Evolutionary conservation across 257 asterid genomes (phyloP).

Genomic region (Penstemon barbatus): DNA sequence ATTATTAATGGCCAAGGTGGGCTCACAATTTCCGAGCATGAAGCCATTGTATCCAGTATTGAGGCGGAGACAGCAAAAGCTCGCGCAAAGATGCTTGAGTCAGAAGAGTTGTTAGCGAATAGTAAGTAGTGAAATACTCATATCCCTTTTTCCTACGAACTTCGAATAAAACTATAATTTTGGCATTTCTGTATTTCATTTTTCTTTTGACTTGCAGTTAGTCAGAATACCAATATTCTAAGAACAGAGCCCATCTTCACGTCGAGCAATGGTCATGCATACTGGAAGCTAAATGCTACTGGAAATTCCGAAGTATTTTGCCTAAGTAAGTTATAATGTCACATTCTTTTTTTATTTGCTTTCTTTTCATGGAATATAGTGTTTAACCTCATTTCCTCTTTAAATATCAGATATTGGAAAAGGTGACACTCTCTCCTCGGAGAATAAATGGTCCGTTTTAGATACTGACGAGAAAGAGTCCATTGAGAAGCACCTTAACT

Average conservation of each 20-base stretch:
- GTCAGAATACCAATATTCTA: constrained; percentile 42
- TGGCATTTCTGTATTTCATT: background rate
- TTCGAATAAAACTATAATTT: background rate
- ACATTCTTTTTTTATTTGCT: background rate
- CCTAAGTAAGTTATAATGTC: constrained; percentile 49
- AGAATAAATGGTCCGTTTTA: constrained; percentile 42
- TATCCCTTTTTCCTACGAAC: background rate
- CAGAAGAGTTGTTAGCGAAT: constrained; percentile 34
- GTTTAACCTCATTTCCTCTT: constrained; percentile 21
- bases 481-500: constrained; percentile 38
- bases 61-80: constrained; percentile 56
- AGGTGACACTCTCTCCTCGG: constrained; percentile 33
- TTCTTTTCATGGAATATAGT: background rate
- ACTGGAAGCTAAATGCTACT: constrained; percentile 54
- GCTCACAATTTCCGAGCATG: constrained; percentile 63
- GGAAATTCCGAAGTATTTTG: constrained; percentile 45
- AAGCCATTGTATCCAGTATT: constrained; percentile 45
- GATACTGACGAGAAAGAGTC: constrained; percentile 40
- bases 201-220: constrained; percentile 36
- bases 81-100: constrained; percentile 56
- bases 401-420: constrained; percentile 46
- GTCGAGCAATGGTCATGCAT: constrained; percentile 46
- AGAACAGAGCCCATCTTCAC: constrained; percentile 47
- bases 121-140: constrained; percentile 43
- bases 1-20: constrained; percentile 50